These are phyloP conservation scores for Letharia columbiana DNA, from an alignment of 495 filamentous ascomycete species.

Conservation along the genomic window DNA sequence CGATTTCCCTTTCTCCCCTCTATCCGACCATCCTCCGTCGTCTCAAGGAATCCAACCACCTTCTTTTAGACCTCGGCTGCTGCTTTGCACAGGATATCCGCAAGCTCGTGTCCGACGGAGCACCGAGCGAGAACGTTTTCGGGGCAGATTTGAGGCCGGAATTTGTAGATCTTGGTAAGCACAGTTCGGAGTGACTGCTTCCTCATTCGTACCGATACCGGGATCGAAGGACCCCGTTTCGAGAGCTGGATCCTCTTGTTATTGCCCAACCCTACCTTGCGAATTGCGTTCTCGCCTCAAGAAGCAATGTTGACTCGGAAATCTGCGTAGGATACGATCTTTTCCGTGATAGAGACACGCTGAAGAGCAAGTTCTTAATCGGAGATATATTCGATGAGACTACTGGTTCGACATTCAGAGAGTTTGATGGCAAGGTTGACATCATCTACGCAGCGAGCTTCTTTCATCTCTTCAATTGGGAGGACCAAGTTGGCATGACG, in stretches of 20 bases:
- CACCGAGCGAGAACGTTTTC: conserved; percentile 32
- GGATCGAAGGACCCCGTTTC: background rate
- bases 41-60: conserved; percentile 30
- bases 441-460: conserved; percentile 49
- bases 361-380: conserved; percentile 24
- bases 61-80: conserved; percentile 32
- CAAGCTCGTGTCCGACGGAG: conserved; percentile 39
- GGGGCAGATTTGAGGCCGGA: conserved; percentile 30
- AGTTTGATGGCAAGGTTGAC: conserved; percentile 40
- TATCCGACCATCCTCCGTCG: conserved; percentile 32
- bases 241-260: background rate
- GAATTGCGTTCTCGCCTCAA: background rate
- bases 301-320: background rate
- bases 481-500: conserved; percentile 41
- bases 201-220: background rate
- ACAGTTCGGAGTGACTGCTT: background rate
- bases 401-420: conserved; percentile 22
- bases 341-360: conserved; percentile 37
- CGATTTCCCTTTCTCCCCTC: conserved; percentile 22
- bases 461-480: conserved; percentile 53
- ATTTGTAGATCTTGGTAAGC: conserved; percentile 41
- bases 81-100: conserved; percentile 18
- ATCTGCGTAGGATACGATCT: conserved; percentile 31
- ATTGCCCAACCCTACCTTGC: background rate
- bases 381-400: conserved; percentile 40